Evolutionary conservation across 1,284 basidiomycete species (phyloP), one percentile per base, ranked within the genome.

Genomic region (Termitomyces sp.): DNA sequence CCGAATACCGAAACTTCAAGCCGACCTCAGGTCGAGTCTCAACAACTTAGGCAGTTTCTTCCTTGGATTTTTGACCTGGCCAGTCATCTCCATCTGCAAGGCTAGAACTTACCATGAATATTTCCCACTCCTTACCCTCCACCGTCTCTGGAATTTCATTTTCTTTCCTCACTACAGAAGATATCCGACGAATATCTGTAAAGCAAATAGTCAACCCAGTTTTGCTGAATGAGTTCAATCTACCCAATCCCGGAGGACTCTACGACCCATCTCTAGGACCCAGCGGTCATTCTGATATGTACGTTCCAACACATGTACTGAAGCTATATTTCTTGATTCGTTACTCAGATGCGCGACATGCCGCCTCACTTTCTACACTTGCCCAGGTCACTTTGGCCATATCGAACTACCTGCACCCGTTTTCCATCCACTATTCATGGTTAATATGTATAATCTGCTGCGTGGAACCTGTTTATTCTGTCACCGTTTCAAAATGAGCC

Each of bases 381-480:
- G 97, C 69, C 96, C 97, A 0, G 97, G 97, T 6, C 97, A 99
- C 72, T 99, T 92, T 75, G 97, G 97, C n/a, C 97, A 99, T 72
- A 96, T 99, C 60, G 94, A 98, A 62, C 83, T 99, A 5, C 93
- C 97, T 9, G 81, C 90, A 18, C 94, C 97, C 24, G 92, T 99
- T 11, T 99, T 91, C 68, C 96, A 99, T 67, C 97, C 97, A 0
- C 76, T 99, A 28, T 99, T 98, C 73, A 94, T 99, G 86, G 79
- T 80, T 45, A 93, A 97, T 65, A 88, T 91, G 77, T 95, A 88
- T 70, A 88, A 90, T 60, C 72, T 99, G 47, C 76, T 99, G 13
- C 85, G 94, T 49, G 88, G 87, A 40, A 88, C 86, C n/a, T 99
- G 97, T 74, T 74, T 97, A 66, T 98, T 91, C 72, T 99, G 97